These are phyloP conservation scores for Fusarium beomiforme DNA, from an alignment of 2,329 filamentous ascomycete species.

Conservation along the genomic window DNA sequence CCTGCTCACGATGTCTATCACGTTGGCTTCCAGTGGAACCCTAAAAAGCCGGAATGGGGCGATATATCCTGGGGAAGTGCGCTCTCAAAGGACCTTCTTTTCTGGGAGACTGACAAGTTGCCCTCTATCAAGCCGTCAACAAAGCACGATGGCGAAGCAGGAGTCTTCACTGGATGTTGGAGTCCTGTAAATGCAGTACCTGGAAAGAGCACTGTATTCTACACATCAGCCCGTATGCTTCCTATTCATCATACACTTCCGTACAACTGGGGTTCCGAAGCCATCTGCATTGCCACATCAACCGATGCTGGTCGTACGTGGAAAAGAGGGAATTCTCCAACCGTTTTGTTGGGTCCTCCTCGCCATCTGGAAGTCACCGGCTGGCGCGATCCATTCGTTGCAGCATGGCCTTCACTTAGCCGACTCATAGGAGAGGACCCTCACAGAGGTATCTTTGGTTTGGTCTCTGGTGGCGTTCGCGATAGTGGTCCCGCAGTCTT, in stretches of 20 bases:
- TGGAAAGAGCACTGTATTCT: background rate
- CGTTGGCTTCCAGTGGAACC: background rate
- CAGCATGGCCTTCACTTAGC: background rate
- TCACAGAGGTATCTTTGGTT: background rate
- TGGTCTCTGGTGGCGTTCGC: background rate
- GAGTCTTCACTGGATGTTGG: background rate
- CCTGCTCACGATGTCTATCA: background rate
- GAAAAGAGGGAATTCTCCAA: accelerated
- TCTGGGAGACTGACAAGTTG: background rate
- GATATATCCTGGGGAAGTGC: background rate
- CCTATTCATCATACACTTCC: background rate
- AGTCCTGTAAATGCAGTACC: background rate
- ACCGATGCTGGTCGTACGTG: background rate
- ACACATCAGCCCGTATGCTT: background rate
- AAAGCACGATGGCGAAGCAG: background rate
- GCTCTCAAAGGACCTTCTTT: background rate
- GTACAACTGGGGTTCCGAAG: background rate
- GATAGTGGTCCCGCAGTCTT: background rate
- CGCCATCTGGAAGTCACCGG: background rate
- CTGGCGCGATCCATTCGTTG: background rate
- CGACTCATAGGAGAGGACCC: background rate
- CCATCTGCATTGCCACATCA: background rate
- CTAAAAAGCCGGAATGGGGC: background rate
- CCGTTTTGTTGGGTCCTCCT: background rate
- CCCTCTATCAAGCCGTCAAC: background rate